These are phyloP conservation scores for Cercospora berteroae DNA, from an alignment of 2,329 filamentous ascomycete genomes.

Conservation along the genomic window DNA sequence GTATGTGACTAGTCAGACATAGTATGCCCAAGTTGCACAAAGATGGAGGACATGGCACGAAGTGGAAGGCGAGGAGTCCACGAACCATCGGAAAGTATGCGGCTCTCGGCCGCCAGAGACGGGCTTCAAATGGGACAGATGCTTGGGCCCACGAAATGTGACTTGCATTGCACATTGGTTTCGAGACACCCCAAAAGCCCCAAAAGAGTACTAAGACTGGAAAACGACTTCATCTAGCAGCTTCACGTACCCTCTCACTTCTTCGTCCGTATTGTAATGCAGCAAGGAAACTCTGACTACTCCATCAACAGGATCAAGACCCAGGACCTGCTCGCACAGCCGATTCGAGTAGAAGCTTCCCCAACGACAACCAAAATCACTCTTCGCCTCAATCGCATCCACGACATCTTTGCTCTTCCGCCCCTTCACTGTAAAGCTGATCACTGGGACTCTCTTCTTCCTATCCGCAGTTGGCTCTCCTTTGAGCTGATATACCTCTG, in stretches of 20 bases:
- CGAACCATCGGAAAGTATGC: not conserved
- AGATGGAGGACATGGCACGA: too few species aligned
- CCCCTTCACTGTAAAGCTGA: slow-evolving; percentile 65
- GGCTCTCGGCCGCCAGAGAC: not conserved
- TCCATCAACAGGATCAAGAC: slow-evolving; percentile 56
- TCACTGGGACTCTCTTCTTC: slow-evolving; percentile 58
- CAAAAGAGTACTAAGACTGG: not conserved
- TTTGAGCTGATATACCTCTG: slow-evolving; percentile 55
- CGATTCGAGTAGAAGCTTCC: slow-evolving; percentile 69
- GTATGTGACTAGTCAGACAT: too few species aligned
- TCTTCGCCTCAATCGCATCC: slow-evolving; percentile 59
- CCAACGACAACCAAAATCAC: slow-evolving; percentile 62
- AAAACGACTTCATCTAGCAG: slow-evolving; percentile 51
- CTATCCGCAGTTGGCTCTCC: slow-evolving; percentile 55
- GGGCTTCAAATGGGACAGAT: not conserved
- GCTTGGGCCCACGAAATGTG: not conserved
- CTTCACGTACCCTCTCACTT: slow-evolving; percentile 54
- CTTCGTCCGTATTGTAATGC: slow-evolving; percentile 61
- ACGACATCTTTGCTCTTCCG: slow-evolving; percentile 58
- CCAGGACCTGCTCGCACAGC: slow-evolving; percentile 59
- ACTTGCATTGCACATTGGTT: not conserved
- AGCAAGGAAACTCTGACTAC: slow-evolving; percentile 69
- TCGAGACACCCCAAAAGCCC: not conserved
- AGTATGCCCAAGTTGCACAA: too few species aligned
- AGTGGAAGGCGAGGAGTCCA: not conserved